Evolutionary conservation across 2,329 filamentous ascomycete species (phyloP).

Genomic region (Fusarium dimerum): DNA sequence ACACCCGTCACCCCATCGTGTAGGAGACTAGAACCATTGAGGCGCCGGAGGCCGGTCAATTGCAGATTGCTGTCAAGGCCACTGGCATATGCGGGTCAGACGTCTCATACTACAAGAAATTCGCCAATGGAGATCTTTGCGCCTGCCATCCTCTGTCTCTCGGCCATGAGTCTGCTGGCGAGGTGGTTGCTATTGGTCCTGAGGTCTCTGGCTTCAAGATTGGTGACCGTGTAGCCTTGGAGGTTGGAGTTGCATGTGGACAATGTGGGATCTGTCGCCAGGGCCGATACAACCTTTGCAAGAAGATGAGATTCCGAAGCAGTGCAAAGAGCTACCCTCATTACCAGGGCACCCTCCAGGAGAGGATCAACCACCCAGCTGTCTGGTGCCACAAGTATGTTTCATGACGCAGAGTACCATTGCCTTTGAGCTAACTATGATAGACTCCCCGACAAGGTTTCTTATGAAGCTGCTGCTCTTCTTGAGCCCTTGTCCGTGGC

Average conservation of each 20-base stretch:
- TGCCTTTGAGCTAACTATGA: slow-evolving; percentile 6
- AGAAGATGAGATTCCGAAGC: slow-evolving; percentile 61
- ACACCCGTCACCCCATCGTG: slow-evolving; percentile 6
- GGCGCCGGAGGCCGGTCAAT: slow-evolving; percentile 51
- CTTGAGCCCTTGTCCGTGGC: slow-evolving; percentile 64
- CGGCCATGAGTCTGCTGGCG: slow-evolving; percentile 62
- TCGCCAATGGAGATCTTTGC: slow-evolving; percentile 70
- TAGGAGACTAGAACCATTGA: slow-evolving; percentile 54
- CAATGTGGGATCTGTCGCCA: slow-evolving; percentile 52
- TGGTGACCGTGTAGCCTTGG: slow-evolving; percentile 60
- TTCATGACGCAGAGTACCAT: not conserved
- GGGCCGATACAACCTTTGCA: slow-evolving; percentile 63
- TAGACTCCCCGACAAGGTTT: slow-evolving; percentile 59
- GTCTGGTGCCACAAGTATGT: slow-evolving; percentile 63
- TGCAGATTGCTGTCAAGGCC: slow-evolving; percentile 65
- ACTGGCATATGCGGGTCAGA: slow-evolving; percentile 72
- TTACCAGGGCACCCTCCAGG: slow-evolving; percentile 63
- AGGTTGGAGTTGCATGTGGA: slow-evolving; percentile 57
- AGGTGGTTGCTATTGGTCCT: slow-evolving; percentile 57
- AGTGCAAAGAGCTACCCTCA: slow-evolving; percentile 65
- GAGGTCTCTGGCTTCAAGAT: slow-evolving; percentile 53
- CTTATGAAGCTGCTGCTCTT: slow-evolving; percentile 60
- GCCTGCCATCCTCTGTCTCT: slow-evolving; percentile 65
- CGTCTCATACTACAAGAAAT: slow-evolving; percentile 71
- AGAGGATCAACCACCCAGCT: slow-evolving; percentile 63